Evolutionary conservation across 164 flowering plant species (phyloP).

Genomic region (Vitis cinerea): DNA sequence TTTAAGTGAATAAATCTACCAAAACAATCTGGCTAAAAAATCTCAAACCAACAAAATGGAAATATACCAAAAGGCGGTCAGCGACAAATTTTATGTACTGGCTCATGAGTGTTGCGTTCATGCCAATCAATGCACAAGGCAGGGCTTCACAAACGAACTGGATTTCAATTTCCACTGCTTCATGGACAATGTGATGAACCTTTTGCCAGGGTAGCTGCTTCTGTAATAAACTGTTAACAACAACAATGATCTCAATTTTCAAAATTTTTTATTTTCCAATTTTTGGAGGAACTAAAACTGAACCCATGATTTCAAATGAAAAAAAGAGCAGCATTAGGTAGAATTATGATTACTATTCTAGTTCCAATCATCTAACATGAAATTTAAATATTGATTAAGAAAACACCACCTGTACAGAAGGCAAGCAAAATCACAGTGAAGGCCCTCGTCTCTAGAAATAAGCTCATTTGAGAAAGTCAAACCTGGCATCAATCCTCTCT

Average conservation of each 20-base stretch:
- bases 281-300: neutral
- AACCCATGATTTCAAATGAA: neutral
- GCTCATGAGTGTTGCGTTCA: constrained; percentile 78
- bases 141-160: constrained; percentile 89
- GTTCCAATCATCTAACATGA: neutral
- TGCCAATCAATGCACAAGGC: constrained; percentile 80
- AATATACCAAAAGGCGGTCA: constrained; percentile 65
- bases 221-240: constrained; percentile 45
- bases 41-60: constrained; percentile 4
- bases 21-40: neutral
- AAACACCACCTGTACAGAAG: constrained; percentile 58
- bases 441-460: constrained; percentile 86
- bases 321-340: neutral
- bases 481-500: constrained; percentile 90
- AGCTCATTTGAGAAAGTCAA: constrained; percentile 88
- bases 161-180: constrained; percentile 84
- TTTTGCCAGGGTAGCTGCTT: constrained; percentile 46
- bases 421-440: constrained; percentile 91
- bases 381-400: neutral
- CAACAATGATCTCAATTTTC: neutral
- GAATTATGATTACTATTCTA: neutral
- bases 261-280: neutral
- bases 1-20: neutral
- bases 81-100: constrained; percentile 90
- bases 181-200: constrained; percentile 61